Evolutionary conservation across 176 grass and related monocot species (phyloP).

Genomic region (Pontederia paniculata): DNA sequence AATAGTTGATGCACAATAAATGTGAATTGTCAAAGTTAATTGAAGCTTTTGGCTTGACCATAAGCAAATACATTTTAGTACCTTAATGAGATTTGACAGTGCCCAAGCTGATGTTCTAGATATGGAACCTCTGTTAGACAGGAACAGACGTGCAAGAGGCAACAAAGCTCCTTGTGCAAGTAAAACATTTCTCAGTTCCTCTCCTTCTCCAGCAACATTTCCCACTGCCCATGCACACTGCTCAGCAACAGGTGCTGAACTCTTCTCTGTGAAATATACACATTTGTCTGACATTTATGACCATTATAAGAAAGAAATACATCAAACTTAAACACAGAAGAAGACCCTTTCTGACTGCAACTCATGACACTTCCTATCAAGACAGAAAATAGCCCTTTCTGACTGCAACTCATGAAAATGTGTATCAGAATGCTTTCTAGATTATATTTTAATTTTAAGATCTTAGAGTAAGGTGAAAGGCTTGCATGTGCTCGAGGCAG

Average conservation of each 20-base stretch:
- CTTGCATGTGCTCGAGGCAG: too few species aligned
- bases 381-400: too few species aligned
- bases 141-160: constrained; percentile 67
- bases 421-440: too few species aligned
- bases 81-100: constrained; percentile 98
- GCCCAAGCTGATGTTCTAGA: constrained; percentile 88
- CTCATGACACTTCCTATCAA: too few species aligned
- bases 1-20: too few species aligned
- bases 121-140: constrained; percentile 66
- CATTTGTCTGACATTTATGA: background rate
- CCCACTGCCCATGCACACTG: constrained; percentile 97
- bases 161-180: constrained; percentile 72
- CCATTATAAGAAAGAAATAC: background rate
- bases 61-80: constrained; percentile 16
- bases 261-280: constrained; percentile 69
- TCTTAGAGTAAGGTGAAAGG: too few species aligned
- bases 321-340: background rate
- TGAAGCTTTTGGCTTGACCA: too few species aligned
- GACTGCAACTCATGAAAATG: too few species aligned
- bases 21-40: too few species aligned
- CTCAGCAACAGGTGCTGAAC: constrained; percentile 55
- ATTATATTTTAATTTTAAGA: too few species aligned
- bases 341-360: background rate
- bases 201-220: constrained; percentile 91
- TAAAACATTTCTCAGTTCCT: constrained; percentile 73